Evolutionary conservation across 176 grass and related monocot species (phyloP).

Genomic region (Tuctoria greenei): DNA sequence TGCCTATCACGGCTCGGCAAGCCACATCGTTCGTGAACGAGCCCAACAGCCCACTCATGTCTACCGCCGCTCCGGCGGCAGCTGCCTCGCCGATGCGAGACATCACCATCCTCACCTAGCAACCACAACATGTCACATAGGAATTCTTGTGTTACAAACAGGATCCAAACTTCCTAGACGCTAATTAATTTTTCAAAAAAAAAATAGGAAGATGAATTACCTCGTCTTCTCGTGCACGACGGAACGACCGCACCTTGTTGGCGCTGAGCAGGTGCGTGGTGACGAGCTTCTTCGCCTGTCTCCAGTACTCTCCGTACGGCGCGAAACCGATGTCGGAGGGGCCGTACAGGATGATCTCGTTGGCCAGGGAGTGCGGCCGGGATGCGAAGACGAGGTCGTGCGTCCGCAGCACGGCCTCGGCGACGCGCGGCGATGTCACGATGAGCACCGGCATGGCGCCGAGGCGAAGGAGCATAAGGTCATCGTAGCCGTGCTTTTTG

Average conservation of each 20-base stretch:
- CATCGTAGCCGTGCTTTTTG: background rate
- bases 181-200: too few relatives aligned
- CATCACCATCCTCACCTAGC: background rate
- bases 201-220: background rate
- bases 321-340: background rate
- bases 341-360: background rate
- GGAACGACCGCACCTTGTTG: background rate
- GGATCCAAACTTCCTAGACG: too few relatives aligned
- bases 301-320: background rate
- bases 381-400: background rate
- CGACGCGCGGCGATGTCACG: background rate
- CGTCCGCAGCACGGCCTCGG: background rate
- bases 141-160: too few relatives aligned
- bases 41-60: slow-evolving; percentile 2
- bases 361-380: background rate
- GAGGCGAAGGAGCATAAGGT: background rate
- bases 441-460: background rate
- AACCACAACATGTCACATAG: background rate
- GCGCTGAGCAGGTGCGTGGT: background rate
- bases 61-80: background rate
- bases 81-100: slow-evolving; percentile 1
- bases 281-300: background rate
- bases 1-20: slow-evolving; percentile 34
- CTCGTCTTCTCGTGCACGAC: background rate
- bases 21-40: slow-evolving; percentile 25